phyloP scores from a whole-genome alignment of 2,329 filamentous ascomycete genomes.

The Lecanoromycetidae sp. region DNA sequence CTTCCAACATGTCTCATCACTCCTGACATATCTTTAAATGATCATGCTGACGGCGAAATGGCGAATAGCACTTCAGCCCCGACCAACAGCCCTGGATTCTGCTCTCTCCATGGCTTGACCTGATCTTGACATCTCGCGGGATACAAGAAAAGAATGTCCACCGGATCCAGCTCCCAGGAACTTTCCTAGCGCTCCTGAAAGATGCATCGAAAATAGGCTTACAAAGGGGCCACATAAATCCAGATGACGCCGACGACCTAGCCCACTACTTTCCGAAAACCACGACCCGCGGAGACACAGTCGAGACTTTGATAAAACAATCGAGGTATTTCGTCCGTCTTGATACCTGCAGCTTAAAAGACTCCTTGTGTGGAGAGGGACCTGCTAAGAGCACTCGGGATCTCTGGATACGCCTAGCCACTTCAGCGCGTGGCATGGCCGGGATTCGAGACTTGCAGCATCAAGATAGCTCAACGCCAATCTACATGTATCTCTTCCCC shows the following conservation, averaged over 20 bases:
- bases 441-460: slow-evolving; percentile 25
- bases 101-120: slow-evolving; percentile 28
- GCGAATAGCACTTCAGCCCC: neutral
- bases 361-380: slow-evolving; percentile 24
- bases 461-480: slow-evolving; percentile 7
- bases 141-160: slow-evolving; percentile 19
- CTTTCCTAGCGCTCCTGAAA: slow-evolving; percentile 24
- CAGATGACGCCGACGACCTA: slow-evolving; percentile 6
- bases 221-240: neutral
- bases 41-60: too few species aligned
- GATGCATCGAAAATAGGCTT: neutral
- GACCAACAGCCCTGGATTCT: slow-evolving; percentile 9
- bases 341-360: slow-evolving; percentile 34
- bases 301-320: slow-evolving; percentile 24
- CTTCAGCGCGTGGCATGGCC: slow-evolving; percentile 28
- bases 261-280: neutral
- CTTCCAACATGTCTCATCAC: too few species aligned
- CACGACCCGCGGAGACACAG: slow-evolving; percentile 22
- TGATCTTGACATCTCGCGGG: slow-evolving; percentile 29
- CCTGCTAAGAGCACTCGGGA: slow-evolving; percentile 25
- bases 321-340: slow-evolving; percentile 30
- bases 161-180: slow-evolving; percentile 10
- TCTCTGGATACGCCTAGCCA: slow-evolving; percentile 29
- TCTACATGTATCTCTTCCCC: slow-evolving; percentile 31
- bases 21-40: too few species aligned